A percentile compares a stretch with the other conserved stretches of the same genome.
Evolutionary conservation across 768 basidiomycete species (phyloP).

Genomic region (Austroboletus festivus): DNA sequence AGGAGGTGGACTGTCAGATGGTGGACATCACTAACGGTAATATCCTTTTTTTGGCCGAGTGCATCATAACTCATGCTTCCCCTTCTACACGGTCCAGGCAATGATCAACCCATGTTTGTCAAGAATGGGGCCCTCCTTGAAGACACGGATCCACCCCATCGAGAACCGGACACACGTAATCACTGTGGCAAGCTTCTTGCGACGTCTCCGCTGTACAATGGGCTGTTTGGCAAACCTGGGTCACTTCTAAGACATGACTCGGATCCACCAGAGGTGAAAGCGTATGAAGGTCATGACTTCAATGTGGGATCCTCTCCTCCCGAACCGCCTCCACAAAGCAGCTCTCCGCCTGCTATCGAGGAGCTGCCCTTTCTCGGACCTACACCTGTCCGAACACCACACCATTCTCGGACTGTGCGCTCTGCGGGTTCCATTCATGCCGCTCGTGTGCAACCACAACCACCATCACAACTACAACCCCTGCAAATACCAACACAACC

Average conservation of each 20-base stretch:
- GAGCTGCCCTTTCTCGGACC: slow-evolving; percentile 2
- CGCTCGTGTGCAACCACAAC: no score
- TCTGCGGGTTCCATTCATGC: slow-evolving; percentile 10
- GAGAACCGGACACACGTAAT: background rate
- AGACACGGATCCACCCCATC: slow-evolving; percentile 7
- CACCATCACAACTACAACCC: no score
- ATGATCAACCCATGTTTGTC: slow-evolving; percentile 14
- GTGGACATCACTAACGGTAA: slow-evolving; percentile 39
- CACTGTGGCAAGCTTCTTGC: background rate
- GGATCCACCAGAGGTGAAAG: slow-evolving; percentile 18
- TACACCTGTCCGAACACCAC: background rate
- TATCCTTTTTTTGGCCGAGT: no score
- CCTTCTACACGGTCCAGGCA: slow-evolving; percentile 4
- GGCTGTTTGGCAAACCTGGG: slow-evolving; percentile 35
- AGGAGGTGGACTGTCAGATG: slow-evolving; percentile 28
- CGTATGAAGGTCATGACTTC: background rate
- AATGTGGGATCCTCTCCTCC: slow-evolving; percentile 20
- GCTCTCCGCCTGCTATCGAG: slow-evolving; percentile 23
- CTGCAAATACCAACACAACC: slow-evolving; percentile 24
- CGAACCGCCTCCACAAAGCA: slow-evolving; percentile 25
- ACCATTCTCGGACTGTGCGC: background rate
- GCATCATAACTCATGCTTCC: background rate
- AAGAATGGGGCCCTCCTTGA: slow-evolving; percentile 21
- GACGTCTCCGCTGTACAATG: background rate
- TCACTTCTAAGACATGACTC: slow-evolving; percentile 27